These are phyloP conservation scores for Castanea mollissima DNA, from an alignment of 306 rosid genomes.

Conservation along the genomic window DNA sequence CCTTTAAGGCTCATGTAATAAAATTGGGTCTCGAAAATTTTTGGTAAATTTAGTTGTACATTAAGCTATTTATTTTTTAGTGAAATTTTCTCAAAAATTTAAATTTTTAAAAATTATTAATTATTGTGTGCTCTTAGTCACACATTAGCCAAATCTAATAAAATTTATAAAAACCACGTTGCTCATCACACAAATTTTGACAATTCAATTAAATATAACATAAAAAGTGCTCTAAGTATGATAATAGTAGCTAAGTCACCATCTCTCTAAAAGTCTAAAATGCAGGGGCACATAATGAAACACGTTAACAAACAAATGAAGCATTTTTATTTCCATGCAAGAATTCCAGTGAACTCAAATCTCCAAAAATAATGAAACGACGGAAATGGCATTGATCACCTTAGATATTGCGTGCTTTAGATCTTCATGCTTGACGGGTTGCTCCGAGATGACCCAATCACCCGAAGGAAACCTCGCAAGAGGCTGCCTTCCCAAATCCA, in stretches of 20 bases:
- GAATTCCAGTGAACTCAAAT: background rate
- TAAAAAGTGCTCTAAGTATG: background rate
- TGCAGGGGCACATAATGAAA: background rate
- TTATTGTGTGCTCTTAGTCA: too few relatives aligned
- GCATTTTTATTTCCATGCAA: background rate
- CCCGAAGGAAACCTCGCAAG: conserved; percentile 91
- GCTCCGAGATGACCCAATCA: conserved; percentile 82
- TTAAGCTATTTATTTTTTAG: too few relatives aligned
- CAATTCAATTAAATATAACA: background rate
- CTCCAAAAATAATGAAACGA: background rate
- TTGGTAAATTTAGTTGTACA: too few relatives aligned
- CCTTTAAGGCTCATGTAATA: too few relatives aligned
- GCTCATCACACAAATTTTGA: background rate
- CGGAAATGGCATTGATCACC: conserved; percentile 36
- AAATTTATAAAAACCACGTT: too few relatives aligned
- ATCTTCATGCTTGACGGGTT: conserved; percentile 56
- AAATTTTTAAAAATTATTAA: too few relatives aligned
- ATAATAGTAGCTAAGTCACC: background rate
- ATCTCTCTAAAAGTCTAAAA: background rate
- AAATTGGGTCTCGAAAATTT: too few relatives aligned
- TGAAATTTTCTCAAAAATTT: too few relatives aligned
- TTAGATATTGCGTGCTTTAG: conserved; percentile 79
- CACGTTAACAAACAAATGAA: background rate
- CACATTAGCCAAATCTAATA: too few relatives aligned
- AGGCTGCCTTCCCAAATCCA: conserved; percentile 95